A percentile compares a stretch with the other conserved stretches of the same genome.
Conservation (phyloP, 495 filamentous ascomycete genomes). For the Hypoxylon fragiforme region DNA sequence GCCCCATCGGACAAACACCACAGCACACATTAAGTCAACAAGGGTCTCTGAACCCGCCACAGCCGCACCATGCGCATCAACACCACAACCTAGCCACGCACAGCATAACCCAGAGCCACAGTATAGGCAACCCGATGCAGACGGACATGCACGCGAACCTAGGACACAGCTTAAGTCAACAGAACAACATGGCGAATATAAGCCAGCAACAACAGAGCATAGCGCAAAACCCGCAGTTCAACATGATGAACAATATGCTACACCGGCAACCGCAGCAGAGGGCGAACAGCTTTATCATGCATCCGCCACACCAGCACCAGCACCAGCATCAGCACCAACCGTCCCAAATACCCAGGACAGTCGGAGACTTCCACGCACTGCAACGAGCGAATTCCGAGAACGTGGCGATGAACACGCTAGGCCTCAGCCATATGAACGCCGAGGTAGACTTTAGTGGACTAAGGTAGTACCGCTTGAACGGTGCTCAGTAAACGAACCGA, state of each 20-base stretch:
- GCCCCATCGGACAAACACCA: conserved; percentile 46
- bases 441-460: conserved; percentile 38
- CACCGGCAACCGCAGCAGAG: conserved; percentile 45
- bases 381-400: conserved; percentile 49
- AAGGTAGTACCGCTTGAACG: conserved; percentile 15
- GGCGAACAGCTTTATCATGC: conserved; percentile 47
- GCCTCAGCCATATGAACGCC: conserved; percentile 35
- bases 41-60: conserved; percentile 40
- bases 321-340: conserved; percentile 31
- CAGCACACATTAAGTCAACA: conserved; percentile 36
- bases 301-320: conserved; percentile 29
- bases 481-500: background rate
- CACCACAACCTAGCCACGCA: conserved; percentile 41
- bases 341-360: conserved; percentile 42
- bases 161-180: conserved; percentile 29
- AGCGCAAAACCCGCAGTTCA: conserved; percentile 25
- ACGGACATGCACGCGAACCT: conserved; percentile 40
- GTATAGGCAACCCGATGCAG: conserved; percentile 39
- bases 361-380: conserved; percentile 52
- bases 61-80: conserved; percentile 39
- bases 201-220: conserved; percentile 31
- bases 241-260: conserved; percentile 41
- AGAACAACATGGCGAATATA: conserved; percentile 25
- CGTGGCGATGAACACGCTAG: conserved; percentile 41
- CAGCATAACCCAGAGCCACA: conserved; percentile 41